A percentile compares a stretch with the other conserved stretches of the same genome.
Evolutionary conservation across 768 basidiomycete genomes (phyloP).

Genomic region (Amyloporia xantha): DNA sequence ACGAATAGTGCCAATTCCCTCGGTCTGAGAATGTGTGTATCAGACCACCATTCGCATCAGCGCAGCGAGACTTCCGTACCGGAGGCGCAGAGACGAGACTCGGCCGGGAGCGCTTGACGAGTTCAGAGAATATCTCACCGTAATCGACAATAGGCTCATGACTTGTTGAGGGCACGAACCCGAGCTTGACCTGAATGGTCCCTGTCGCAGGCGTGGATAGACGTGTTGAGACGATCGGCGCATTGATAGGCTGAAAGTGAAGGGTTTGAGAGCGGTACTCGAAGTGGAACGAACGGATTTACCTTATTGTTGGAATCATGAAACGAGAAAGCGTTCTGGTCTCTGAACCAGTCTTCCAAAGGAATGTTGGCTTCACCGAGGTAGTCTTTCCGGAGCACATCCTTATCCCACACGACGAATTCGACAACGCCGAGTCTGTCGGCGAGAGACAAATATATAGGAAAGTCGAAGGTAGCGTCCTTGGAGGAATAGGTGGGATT

Average conservation of each 20-base stretch:
- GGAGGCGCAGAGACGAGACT: conserved; percentile 74
- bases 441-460: conserved; percentile 70
- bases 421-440: conserved; percentile 72
- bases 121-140: conserved; percentile 54
- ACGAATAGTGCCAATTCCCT: conserved; percentile 80
- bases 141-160: conserved; percentile 40
- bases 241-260: conserved; percentile 37
- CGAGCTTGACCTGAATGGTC: conserved; percentile 52
- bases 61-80: conserved; percentile 34
- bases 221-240: conserved; percentile 42
- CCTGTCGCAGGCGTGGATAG: conserved; percentile 43
- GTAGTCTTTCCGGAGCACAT: conserved; percentile 86
- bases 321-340: conserved; percentile 41
- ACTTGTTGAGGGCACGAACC: conserved; percentile 44
- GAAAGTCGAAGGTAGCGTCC: conserved; percentile 86
- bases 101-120: conserved; percentile 56
- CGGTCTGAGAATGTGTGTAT: conserved; percentile 44
- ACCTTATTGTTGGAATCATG: conserved; percentile 67
- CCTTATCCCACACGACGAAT: conserved; percentile 91
- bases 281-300: conserved; percentile 23
- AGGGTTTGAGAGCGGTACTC: conserved; percentile 3
- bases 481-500: conserved; percentile 61
- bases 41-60: background rate
- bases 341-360: conserved; percentile 77
- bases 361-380: conserved; percentile 80